These are phyloP conservation scores for Euphorbia peplus DNA, from an alignment of 345 rosid genomes.

Conservation along the genomic window DNA sequence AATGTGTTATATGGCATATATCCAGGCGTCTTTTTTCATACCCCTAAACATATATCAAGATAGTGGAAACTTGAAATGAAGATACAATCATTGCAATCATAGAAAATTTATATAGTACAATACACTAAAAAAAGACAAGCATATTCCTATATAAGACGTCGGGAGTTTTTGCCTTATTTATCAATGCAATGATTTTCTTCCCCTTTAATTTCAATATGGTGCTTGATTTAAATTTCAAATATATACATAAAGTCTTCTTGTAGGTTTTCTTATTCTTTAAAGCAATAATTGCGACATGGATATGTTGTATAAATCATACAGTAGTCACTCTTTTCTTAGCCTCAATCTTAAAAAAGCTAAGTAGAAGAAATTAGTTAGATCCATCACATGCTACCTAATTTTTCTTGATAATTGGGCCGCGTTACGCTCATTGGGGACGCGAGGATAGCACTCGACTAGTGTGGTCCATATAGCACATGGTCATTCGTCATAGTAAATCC, in stretches of 20 bases:
- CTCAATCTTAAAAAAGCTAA: neutral
- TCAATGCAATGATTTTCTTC: neutral
- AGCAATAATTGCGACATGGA: slow-evolving; percentile 18
- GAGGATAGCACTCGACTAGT: too few relatives aligned
- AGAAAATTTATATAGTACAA: neutral
- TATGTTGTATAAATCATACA: neutral
- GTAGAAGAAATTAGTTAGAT: neutral
- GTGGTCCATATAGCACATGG: too few relatives aligned
- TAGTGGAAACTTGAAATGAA: slow-evolving; percentile 3
- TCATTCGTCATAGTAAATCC: too few relatives aligned
- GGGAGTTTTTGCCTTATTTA: neutral
- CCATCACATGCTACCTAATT: neutral
- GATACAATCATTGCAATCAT: neutral
- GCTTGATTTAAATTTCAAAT: neutral
- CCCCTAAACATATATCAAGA: too few relatives aligned
- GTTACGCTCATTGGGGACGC: too few relatives aligned
- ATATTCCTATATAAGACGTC: neutral
- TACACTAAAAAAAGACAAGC: neutral
- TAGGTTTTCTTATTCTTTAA: neutral
- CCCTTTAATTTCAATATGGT: neutral
- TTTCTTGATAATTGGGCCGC: too few relatives aligned
- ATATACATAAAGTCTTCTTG: neutral
- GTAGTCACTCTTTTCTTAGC: neutral
- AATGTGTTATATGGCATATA: too few relatives aligned
- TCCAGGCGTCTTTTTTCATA: too few relatives aligned